Evolutionary conservation across 2,329 filamentous ascomycete species (phyloP), one percentile per base, ranked within the genome.

Genomic region (Graphiopsis chlorocephala): DNA sequence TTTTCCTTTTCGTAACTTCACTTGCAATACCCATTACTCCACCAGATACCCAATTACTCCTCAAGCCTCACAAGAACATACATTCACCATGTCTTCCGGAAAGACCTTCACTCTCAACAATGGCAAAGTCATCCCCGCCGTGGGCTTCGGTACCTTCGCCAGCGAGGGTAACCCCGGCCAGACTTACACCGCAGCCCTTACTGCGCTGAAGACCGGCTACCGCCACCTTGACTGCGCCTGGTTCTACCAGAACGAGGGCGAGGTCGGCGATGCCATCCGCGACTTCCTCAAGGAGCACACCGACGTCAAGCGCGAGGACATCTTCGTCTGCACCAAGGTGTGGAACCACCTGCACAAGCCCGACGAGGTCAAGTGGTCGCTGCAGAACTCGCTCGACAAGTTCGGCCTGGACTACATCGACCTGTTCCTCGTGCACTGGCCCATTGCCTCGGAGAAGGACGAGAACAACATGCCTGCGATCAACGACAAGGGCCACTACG

Each of bases 61-160:
- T 38, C n/a, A 7, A 50, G 8, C 26, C 48, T 35, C 38, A 35
- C 48, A 48, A 33, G 15, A 33, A 66, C 23, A 57, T n/a, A 61
- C 55, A n/a, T 65, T 63, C 70, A 78, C 31, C 68, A 88, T 88
- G 86, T 88, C 86, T 73, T 78, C 80, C 73, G 83, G 78, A 69
- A 78, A 79, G 72, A 80, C 78, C 53, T 85, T 82, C 77, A 84
- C 76, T 68, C 79, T 86, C 60, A 82, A 77, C 79, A 86, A 85
- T 73, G 84, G 84, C 70, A 84, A 88, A 65, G 82, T 81, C 73
- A 86, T 89, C 69, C 87, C 87, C 66, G 86, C 81, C 56, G 78
- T 89, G 33, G 87, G 87, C 28, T 89, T 89, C 71, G 87, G 87
- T 70, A 89, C 87, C 70, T 89, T 88, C 72, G 84, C 86, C 75